phyloP scores from a whole-genome alignment of 2,329 filamentous ascomycete genomes.

The Rhynchosporium graminicola region DNA sequence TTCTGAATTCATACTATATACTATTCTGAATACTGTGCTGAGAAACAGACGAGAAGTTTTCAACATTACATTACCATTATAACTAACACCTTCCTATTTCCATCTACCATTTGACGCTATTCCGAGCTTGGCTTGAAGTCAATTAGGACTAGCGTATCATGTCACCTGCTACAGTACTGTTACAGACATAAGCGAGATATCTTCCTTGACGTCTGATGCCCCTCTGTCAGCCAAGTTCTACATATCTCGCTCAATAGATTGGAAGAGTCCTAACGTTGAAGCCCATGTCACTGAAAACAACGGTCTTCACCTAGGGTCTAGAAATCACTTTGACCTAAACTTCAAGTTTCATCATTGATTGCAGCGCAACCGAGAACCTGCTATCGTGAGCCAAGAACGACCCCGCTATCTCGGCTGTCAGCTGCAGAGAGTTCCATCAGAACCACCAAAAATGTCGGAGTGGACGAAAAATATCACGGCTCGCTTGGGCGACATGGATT shows the following conservation, averaged over 20 bases:
- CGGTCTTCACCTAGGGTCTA: no score
- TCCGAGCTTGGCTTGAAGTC: no score
- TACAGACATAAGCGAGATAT: not conserved
- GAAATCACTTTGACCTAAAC: not conserved
- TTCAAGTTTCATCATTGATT: not conserved
- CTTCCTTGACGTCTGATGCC: not conserved
- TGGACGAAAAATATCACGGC: constrained; percentile 16
- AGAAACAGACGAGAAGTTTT: not conserved
- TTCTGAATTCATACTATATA: no score
- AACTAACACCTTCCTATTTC: not conserved
- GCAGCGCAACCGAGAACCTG: not conserved
- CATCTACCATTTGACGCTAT: no score
- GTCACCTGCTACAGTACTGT: no score
- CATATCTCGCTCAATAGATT: not conserved
- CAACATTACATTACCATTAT: not conserved
- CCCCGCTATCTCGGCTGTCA: not conserved
- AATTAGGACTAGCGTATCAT: no score
- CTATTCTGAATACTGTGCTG: not conserved
- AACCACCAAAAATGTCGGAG: constrained; percentile 1
- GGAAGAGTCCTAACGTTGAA: no score
- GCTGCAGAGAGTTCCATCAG: not conserved
- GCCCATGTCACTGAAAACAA: no score
- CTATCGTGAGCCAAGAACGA: not conserved
- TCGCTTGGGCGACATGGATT: constrained; percentile 12
- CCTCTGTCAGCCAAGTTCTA: not conserved